Evolutionary conservation across 1,139 yeast species (phyloP).

Genomic region (Suhomyces panamericanus): DNA sequence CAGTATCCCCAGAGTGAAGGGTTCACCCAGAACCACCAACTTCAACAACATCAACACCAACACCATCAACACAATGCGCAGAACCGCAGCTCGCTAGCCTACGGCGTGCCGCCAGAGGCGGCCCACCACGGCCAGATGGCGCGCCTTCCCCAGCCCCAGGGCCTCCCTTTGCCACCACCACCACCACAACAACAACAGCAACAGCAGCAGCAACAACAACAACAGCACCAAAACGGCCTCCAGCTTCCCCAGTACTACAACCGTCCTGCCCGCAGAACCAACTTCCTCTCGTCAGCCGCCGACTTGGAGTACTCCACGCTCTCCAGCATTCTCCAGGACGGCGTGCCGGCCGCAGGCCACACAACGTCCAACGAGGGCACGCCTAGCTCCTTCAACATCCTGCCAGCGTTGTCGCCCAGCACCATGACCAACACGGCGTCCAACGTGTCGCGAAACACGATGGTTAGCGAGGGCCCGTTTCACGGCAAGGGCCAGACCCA

Average conservation of each 20-base stretch:
- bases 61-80: too few relatives aligned
- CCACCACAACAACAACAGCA: not conserved
- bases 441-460: constrained; percentile 2
- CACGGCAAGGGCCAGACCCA: constrained; percentile 5
- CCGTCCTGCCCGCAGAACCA: constrained; percentile 25
- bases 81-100: too few relatives aligned
- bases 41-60: too few relatives aligned
- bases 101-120: too few relatives aligned
- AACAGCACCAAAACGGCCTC: not conserved
- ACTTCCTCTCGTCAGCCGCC: constrained; percentile 73
- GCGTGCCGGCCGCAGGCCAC: constrained; percentile 30
- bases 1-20: too few relatives aligned
- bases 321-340: constrained; percentile 69
- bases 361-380: constrained; percentile 45
- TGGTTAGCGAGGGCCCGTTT: constrained; percentile 2
- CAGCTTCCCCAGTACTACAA: constrained; percentile 1
- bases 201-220: not conserved
- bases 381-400: constrained; percentile 36
- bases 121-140: not conserved
- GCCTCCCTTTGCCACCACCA: constrained; percentile 6
- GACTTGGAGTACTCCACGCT: constrained; percentile 76
- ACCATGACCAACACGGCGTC: constrained; percentile 12
- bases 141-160: constrained; percentile 3
- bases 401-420: constrained; percentile 44
- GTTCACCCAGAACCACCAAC: not conserved